Evolutionary conservation across 805 yeast genomes (phyloP).

Genomic region (Metschnikowia rubicola): DNA sequence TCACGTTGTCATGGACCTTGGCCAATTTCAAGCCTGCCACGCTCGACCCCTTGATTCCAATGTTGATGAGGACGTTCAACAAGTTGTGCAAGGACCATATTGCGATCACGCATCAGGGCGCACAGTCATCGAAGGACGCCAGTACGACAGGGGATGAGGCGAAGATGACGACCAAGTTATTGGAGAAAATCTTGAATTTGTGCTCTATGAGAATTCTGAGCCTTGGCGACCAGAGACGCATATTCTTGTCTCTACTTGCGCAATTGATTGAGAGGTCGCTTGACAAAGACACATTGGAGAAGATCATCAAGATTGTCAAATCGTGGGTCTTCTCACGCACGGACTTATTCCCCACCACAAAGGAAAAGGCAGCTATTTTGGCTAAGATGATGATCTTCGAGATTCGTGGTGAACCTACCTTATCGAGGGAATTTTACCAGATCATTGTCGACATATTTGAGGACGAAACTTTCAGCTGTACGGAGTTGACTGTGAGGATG

Average conservation of each 20-base stretch:
- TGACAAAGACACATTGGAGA: constrained; percentile 69
- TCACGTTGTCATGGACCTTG: constrained; percentile 76
- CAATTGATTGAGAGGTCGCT: constrained; percentile 85
- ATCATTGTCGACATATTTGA: constrained; percentile 86
- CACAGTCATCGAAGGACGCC: constrained; percentile 28
- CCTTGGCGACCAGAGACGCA: constrained; percentile 91
- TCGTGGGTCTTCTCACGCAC: constrained; percentile 84
- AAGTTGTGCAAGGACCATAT: constrained; percentile 87
- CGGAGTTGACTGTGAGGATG: constrained; percentile 90
- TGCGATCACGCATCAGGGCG: constrained; percentile 53
- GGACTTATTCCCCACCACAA: constrained; percentile 88
- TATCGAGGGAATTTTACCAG: constrained; percentile 75
- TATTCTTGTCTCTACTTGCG: constrained; percentile 80
- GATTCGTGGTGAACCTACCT: constrained; percentile 75
- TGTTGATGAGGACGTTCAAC: constrained; percentile 81
- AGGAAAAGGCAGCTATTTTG: constrained; percentile 92
- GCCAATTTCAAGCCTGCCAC: constrained; percentile 70
- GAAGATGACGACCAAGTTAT: constrained; percentile 68
- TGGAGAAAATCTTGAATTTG: constrained; percentile 73
- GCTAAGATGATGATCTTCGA: constrained; percentile 94
- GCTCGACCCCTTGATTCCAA: constrained; percentile 71
- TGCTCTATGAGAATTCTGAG: constrained; percentile 77
- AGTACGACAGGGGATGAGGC: constrained; percentile 63
- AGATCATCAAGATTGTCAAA: constrained; percentile 74
- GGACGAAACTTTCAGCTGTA: constrained; percentile 68